phyloP scores from a whole-genome alignment of 2,329 filamentous ascomycete species.

The Talaromyces piceae region DNA sequence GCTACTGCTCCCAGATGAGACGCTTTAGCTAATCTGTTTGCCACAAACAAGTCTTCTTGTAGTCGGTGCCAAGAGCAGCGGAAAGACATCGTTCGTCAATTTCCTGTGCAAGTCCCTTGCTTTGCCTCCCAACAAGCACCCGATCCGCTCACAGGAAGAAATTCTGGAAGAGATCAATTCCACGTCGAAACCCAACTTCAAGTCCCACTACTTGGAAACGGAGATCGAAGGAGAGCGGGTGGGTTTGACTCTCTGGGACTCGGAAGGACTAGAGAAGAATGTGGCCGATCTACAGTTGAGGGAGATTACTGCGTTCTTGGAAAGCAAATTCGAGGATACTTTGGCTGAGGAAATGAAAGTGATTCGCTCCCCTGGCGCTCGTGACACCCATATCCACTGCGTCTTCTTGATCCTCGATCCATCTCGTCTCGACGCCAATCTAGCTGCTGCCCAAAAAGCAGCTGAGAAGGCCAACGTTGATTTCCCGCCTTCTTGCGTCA shows the following conservation, averaged over 20 bases:
- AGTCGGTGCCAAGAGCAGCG: conserved; percentile 76
- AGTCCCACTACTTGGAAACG: conserved; percentile 83
- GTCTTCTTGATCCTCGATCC: conserved; percentile 91
- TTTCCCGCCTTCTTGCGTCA: conserved; percentile 28
- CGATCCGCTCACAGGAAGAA: conserved; percentile 50
- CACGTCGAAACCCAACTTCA: conserved; percentile 60
- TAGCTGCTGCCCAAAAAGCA: conserved; percentile 57
- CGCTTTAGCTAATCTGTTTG: not conserved
- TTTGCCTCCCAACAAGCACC: conserved; percentile 70
- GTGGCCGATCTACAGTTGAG: conserved; percentile 89
- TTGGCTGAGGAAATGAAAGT: conserved; percentile 98
- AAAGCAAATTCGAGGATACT: conserved; percentile 97
- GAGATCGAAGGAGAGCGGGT: conserved; percentile 89
- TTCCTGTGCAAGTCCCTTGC: conserved; percentile 84
- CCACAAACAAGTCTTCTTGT: conserved; percentile 84
- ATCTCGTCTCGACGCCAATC: conserved; percentile 72
- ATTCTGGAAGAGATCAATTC: conserved; percentile 46
- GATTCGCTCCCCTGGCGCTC: conserved; percentile 79
- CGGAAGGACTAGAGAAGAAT: conserved; percentile 87
- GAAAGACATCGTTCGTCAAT: conserved; percentile 95
- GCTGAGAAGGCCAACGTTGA: conserved; percentile 49
- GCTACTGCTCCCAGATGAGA: not conserved
- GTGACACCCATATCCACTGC: conserved; percentile 95
- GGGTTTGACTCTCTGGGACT: conserved; percentile 93
- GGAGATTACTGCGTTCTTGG: conserved; percentile 84